Percentiles rank a stretch among this genome's conserved stretches.
Conservation (phyloP, 352 stramenopile genomes). For the Globisporangium cylindrosporum region DNA sequence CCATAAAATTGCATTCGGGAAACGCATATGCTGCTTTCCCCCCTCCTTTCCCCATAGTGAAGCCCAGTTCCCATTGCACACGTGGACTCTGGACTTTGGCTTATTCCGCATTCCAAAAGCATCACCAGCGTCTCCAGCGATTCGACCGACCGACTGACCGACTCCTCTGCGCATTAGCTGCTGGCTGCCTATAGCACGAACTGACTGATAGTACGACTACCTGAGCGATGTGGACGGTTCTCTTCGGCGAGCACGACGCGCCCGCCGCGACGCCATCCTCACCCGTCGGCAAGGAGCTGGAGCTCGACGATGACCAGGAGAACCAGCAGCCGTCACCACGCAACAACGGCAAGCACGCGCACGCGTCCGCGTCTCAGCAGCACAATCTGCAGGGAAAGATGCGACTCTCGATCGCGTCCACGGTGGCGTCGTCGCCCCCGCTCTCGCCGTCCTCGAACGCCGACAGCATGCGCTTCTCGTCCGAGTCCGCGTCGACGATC, state of each 20-base stretch:
- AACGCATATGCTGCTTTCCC: neutral
- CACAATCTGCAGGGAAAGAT: conserved; percentile 5
- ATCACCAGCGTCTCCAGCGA: neutral
- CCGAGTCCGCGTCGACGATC: conserved; percentile 12
- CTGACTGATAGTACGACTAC: neutral
- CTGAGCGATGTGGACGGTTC: conserved; percentile 50
- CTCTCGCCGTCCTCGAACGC: conserved; percentile 11
- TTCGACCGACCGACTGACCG: neutral
- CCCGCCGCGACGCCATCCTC: conserved; percentile 11
- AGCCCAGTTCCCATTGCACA: neutral
- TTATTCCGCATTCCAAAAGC: conserved; percentile 1
- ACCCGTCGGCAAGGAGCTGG: conserved; percentile 8
- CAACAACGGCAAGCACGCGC: conserved; percentile 7
- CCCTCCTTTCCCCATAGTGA: conserved; percentile 1
- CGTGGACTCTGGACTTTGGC: neutral
- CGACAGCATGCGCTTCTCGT: conserved; percentile 15
- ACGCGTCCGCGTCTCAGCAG: neutral
- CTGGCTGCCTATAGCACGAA: neutral
- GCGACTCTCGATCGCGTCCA: conserved; percentile 20
- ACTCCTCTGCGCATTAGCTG: neutral
- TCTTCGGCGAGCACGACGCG: conserved; percentile 55
- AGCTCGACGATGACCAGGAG: conserved; percentile 17
- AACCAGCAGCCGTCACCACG: conserved; percentile 17
- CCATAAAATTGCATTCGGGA: neutral
- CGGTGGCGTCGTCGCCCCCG: conserved; percentile 18